Conservation (phyloP, 441 rosid genomes). For the Omphalea diandra region DNA sequence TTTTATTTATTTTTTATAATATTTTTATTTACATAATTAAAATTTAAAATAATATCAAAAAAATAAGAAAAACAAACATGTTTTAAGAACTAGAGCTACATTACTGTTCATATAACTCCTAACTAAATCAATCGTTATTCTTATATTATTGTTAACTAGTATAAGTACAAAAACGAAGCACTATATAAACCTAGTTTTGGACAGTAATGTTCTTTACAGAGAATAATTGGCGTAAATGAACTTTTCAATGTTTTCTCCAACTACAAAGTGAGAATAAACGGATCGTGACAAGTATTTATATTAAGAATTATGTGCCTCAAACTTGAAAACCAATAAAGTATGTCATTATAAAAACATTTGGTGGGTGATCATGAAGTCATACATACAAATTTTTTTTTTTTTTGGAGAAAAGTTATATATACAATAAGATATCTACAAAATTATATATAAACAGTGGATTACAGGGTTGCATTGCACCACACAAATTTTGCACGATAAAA, state of each 20-base stretch:
- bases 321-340: neutral
- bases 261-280: slow-evolving; percentile 20
- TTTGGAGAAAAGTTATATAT: no score
- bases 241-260: slow-evolving; percentile 30
- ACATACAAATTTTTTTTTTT: no score
- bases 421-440: no score
- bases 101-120: no score
- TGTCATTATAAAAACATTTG: neutral
- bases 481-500: no score
- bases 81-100: no score
- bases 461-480: slow-evolving; percentile 16
- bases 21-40: no score
- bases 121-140: no score
- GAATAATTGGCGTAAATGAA: slow-evolving; percentile 23
- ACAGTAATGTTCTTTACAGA: slow-evolving; percentile 34
- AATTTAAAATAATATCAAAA: no score
- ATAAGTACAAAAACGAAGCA: slow-evolving; percentile 38
- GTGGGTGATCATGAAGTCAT: neutral
- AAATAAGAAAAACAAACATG: no score
- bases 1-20: no score
- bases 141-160: neutral
- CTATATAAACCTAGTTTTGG: slow-evolving; percentile 29
- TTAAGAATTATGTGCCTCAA: neutral
- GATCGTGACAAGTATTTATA: neutral
- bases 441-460: slow-evolving; percentile 23